Base-by-base conservation (phyloP, 140 eudicot genomes). In the Cichorium intybus region DNA sequence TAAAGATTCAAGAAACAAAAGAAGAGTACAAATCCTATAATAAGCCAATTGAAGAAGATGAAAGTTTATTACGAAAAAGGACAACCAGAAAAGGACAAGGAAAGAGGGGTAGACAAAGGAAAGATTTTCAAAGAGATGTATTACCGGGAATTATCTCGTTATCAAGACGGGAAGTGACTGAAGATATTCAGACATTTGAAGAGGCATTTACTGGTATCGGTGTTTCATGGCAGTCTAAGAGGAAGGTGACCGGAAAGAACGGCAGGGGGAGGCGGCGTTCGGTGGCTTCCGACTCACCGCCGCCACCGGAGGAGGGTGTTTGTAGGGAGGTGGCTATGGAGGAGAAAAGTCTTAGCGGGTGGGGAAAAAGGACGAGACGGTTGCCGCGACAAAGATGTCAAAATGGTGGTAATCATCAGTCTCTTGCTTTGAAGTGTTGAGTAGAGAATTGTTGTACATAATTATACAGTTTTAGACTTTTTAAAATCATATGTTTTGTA, bases 281-380 rank as follows among this genome's bases (percentile, higher is more conserved):
- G 60, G 79, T 11, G 52, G 77, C 8, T 57, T 14, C 60, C 23
- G 21, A 37, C 1, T 23, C 58, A 21, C 53, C 72, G 4, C 33
- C 79, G 14, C 43, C 35, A 3, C 33, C 49, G 10, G 59, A 6
- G 11, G 34, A 14, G 39, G 60, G 67, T 60, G 61, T 57, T 31
- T 52, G 73, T 56, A 70, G 67, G 46, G 87, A 74, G 63, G 45
- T 62, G 58, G 70, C 62, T 7, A 48, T 72, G 15, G 79, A 74
- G 69, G 85, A 70, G 57, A 80, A 74, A 47, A 63, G 80, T 47
- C 75, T 89, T 51, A 68, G 81, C 11, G 88, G 95, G 12, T 89
- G 97, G 97, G 97, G 95, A 12, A 89, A 82, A 81, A 75, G 82
- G 79, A 88, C 95, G 16, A 56, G 95, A 68, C 95, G 97, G 4